Evolutionary conservation across 2,329 filamentous ascomycete genomes (phyloP).

Genomic region (Beauveria scarabaeidicola): DNA sequence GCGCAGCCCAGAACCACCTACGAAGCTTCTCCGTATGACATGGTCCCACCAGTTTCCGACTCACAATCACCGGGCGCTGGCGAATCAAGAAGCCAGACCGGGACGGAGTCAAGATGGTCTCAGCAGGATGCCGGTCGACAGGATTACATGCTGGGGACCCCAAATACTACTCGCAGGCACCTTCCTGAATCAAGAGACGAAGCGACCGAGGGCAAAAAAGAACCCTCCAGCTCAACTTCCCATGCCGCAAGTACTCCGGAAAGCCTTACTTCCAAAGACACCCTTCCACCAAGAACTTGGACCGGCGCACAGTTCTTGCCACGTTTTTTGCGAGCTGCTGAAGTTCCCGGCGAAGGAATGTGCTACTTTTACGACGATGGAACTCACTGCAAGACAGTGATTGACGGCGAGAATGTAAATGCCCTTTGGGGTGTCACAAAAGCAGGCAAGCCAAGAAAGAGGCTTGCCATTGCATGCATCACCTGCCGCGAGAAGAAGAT

Average conservation of each 20-base stretch:
- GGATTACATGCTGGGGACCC: slow-evolving; percentile 39
- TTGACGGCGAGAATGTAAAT: slow-evolving; percentile 81
- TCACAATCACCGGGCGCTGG: slow-evolving; percentile 37
- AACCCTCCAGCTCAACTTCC: slow-evolving; percentile 19
- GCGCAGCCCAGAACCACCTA: slow-evolving; percentile 38
- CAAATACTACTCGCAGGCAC: slow-evolving; percentile 26
- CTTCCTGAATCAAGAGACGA: slow-evolving; percentile 29
- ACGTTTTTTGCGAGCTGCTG: slow-evolving; percentile 54
- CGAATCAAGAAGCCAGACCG: slow-evolving; percentile 30
- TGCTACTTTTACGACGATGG: slow-evolving; percentile 86
- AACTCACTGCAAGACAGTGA: slow-evolving; percentile 70
- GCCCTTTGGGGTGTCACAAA: slow-evolving; percentile 92
- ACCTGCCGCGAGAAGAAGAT: slow-evolving; percentile 97
- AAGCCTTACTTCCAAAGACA: slow-evolving; percentile 45
- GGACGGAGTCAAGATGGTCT: slow-evolving; percentile 29
- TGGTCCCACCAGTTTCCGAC: slow-evolving; percentile 30
- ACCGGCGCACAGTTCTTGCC: slow-evolving; percentile 59
- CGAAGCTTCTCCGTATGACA: slow-evolving; percentile 30
- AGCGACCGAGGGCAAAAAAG: slow-evolving; percentile 20
- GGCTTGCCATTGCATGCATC: slow-evolving; percentile 83
- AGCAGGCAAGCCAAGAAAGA: slow-evolving; percentile 85
- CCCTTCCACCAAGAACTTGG: slow-evolving; percentile 60
- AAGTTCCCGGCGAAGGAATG: slow-evolving; percentile 68
- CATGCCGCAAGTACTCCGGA: slow-evolving; percentile 19
- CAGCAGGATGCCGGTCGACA: slow-evolving; percentile 32